Evolutionary conservation across 2,329 filamentous ascomycete species (phyloP).

Genomic region (Acephala macrosclerotiorum): DNA sequence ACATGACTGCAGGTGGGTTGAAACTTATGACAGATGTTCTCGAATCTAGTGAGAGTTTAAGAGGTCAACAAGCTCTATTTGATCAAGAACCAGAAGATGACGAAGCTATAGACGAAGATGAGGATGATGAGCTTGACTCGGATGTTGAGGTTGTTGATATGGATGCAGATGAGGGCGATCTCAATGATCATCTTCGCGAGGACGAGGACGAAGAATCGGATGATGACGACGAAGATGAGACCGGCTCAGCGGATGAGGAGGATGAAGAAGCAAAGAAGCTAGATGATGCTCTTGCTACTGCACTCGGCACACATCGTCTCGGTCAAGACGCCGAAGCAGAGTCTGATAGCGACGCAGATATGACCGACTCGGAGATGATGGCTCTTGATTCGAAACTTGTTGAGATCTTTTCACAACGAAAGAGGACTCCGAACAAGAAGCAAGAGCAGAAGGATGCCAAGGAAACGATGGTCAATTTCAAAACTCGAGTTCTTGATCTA

Average conservation of each 20-base stretch:
- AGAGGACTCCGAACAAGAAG: constrained; percentile 72
- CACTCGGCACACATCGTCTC: constrained; percentile 74
- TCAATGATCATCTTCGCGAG: constrained; percentile 47
- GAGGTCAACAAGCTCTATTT: constrained; percentile 88
- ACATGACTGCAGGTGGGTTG: constrained; percentile 77
- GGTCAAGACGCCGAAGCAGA: constrained; percentile 65
- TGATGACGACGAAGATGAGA: constrained; percentile 53
- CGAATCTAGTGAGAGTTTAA: constrained; percentile 78
- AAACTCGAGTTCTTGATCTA: constrained; percentile 89
- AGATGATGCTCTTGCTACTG: constrained; percentile 78
- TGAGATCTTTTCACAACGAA: constrained; percentile 83
- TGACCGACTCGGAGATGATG: constrained; percentile 97
- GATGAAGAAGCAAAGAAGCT: constrained; percentile 52
- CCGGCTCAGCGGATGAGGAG: constrained; percentile 47
- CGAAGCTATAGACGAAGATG: constrained; percentile 53
- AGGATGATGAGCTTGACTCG: constrained; percentile 49
- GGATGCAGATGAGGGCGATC: constrained; percentile 52
- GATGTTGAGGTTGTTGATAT: constrained; percentile 59
- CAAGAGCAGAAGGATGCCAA: constrained; percentile 88
- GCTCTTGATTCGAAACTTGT: constrained; percentile 82
- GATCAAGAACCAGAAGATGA: constrained; percentile 70
- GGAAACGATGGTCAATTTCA: constrained; percentile 91
- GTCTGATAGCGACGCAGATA: constrained; percentile 74
- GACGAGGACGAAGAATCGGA: constrained; percentile 52
- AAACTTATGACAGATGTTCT: constrained; percentile 73